A percentile compares a stretch with the other conserved stretches of the same genome.
Evolutionary conservation across 208 protist genomes (phyloP).

Genomic region (Borovskyia barvae): DNA sequence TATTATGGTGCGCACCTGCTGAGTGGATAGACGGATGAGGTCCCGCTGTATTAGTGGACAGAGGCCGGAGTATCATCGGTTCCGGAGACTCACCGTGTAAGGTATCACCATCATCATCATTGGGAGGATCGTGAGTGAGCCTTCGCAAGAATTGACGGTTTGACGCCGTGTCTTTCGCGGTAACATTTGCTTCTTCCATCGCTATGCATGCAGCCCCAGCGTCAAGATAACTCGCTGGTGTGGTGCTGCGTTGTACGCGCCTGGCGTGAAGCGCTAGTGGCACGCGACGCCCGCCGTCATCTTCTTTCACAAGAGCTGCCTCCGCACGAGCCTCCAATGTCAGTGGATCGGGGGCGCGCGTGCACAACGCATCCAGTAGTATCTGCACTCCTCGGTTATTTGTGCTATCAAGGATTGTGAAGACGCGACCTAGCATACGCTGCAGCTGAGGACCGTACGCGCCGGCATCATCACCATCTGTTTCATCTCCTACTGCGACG

Average conservation of each 20-base stretch:
- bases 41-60: too few relatives aligned
- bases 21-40: too few relatives aligned
- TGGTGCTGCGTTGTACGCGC: neutral
- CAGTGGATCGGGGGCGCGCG: conserved; percentile 6
- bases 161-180: neutral
- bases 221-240: neutral
- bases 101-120: too few relatives aligned
- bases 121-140: conserved; percentile 5
- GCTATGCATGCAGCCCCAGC: neutral
- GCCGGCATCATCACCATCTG: conserved; percentile 7
- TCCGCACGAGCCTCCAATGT: conserved; percentile 5
- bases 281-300: conserved; percentile 16
- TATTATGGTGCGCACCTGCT: too few relatives aligned
- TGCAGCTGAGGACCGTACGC: neutral
- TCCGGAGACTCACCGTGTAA: too few relatives aligned
- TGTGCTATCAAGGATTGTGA: conserved; percentile 28
- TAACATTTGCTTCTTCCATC: neutral
- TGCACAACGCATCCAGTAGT: conserved; percentile 44
- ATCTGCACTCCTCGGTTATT: conserved; percentile 33
- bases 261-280: conserved; percentile 2
- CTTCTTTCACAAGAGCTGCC: conserved; percentile 8
- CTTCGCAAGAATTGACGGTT: conserved; percentile 9
- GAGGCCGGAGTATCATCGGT: too few relatives aligned
- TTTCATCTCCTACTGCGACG: conserved; percentile 44
- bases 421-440: conserved; percentile 30